A percentile compares a stretch with the other conserved stretches of the same genome.
phyloP scores from a whole-genome alignment of 495 filamentous ascomycete species.

The Neurospora sublineolata region DNA sequence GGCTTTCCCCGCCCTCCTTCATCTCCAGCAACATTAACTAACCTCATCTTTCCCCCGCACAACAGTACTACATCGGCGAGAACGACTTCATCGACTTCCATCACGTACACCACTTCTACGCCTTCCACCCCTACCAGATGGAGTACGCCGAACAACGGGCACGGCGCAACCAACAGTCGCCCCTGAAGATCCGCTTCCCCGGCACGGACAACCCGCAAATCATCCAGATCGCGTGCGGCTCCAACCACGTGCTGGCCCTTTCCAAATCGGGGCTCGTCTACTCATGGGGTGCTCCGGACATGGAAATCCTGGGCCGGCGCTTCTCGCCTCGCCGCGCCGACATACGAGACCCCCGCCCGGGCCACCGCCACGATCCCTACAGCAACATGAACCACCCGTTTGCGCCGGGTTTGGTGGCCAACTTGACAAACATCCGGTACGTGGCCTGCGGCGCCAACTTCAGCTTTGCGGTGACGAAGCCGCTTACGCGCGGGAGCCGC shows the following conservation, averaged over 20 bases:
- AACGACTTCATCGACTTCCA: not conserved
- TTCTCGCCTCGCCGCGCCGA: slow-evolving; percentile 38
- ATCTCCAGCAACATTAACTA: not conserved
- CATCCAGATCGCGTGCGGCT: slow-evolving; percentile 43
- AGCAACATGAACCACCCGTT: slow-evolving; percentile 34
- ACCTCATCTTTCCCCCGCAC: not conserved
- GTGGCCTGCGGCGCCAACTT: slow-evolving; percentile 52
- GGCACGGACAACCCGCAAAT: slow-evolving; percentile 40
- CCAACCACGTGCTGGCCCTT: slow-evolving; percentile 58
- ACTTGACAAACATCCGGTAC: slow-evolving; percentile 38
- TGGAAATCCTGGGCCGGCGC: slow-evolving; percentile 54
- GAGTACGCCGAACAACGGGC: not conserved
- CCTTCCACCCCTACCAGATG: not conserved
- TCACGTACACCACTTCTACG: not conserved
- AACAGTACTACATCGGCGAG: not conserved
- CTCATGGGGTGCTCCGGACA: slow-evolving; percentile 60
- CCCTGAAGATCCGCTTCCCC: slow-evolving; percentile 2
- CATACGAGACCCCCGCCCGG: slow-evolving; percentile 37
- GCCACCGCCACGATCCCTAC: slow-evolving; percentile 25
- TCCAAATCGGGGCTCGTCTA: slow-evolving; percentile 47
- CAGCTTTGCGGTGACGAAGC: slow-evolving; percentile 52
- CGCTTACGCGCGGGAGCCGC: not conserved
- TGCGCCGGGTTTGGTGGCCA: slow-evolving; percentile 43
- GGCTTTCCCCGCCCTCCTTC: not conserved
- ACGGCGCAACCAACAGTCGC: not conserved